phyloP scores from a whole-genome alignment of 192 early-diverging fungal genomes.

The Coemansia sp. region DNA sequence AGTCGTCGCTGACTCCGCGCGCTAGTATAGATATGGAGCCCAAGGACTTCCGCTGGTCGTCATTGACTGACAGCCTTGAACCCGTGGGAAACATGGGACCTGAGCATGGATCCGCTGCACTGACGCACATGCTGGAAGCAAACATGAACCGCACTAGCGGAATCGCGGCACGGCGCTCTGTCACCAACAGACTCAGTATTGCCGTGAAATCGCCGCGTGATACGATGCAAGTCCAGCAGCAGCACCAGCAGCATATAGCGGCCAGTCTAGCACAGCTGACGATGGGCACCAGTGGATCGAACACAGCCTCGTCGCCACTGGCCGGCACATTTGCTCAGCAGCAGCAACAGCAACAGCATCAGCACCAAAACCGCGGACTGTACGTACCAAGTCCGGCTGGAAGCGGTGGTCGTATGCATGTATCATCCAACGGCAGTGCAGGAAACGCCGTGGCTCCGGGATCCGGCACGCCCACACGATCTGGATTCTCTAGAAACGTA shows the following conservation, averaged over 20 bases:
- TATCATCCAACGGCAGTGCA: background rate
- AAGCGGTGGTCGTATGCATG: background rate
- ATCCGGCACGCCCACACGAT: background rate
- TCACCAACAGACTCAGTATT: slow-evolving; percentile 48
- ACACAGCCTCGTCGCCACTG: slow-evolving; percentile 12
- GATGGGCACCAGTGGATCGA: slow-evolving; percentile 7
- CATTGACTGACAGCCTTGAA: slow-evolving; percentile 47
- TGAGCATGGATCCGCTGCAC: slow-evolving; percentile 31
- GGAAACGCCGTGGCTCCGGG: background rate
- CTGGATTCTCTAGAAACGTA: background rate
- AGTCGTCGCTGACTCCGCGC: slow-evolving; percentile 36
- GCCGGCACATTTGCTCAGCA: slow-evolving; percentile 24
- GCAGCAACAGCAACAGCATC: slow-evolving; percentile 33
- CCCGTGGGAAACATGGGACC: slow-evolving; percentile 39
- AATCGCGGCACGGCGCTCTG: slow-evolving; percentile 43
- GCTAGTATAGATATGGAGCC: slow-evolving; percentile 53
- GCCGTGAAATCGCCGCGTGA: slow-evolving; percentile 51
- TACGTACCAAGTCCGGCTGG: background rate
- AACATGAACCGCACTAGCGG: slow-evolving; percentile 49
- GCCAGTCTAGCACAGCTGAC: slow-evolving; percentile 42
- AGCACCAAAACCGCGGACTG: slow-evolving; percentile 2
- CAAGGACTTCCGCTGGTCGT: slow-evolving; percentile 53
- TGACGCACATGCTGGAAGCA: slow-evolving; percentile 35
- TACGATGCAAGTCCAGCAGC: slow-evolving; percentile 44
- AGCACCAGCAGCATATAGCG: slow-evolving; percentile 34